Evolutionary conservation across 768 basidiomycete species (phyloP), one percentile per base, ranked within the genome.

Genomic region (Lentinula sp.): DNA sequence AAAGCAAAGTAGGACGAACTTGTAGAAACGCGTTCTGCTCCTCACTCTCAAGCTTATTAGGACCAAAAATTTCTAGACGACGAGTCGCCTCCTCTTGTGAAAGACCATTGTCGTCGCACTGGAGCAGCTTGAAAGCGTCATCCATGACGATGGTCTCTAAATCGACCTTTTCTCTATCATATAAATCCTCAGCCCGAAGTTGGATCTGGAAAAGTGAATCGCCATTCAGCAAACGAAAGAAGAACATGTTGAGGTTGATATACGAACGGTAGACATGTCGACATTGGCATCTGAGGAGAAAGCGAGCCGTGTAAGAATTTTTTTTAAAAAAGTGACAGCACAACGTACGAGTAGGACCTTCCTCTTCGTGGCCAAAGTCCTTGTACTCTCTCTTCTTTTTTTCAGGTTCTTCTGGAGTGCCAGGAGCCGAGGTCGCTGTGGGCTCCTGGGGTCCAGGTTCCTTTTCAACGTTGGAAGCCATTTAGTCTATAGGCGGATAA

Each of bases 91-190:
- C 95, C 35, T 86, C 87, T 9, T 72, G 61, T 15, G 76, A 73
- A 32, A 98, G 83, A 82, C 96, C 96, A 32, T 80, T 79, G 61
- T 93, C 89, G 66, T 84, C 81, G 73, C 93, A 95, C 74, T 98
- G 94, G 55, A 98, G 87, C 55, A 98, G 88, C 63, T 88, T 92
- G 82, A 97, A 94, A 73, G 98, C 95, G 69, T 98, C 96, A 67
- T 94, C 93, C 72, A 98, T 90, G 65, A 93, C 89, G 67, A 98
- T 89, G 21, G 94, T 95, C 80, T 98, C 96, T 62, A 98, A 81
- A 76, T 98, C 96, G 76, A 98, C 96, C 80, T 98, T 98, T 77
- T 98, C 96, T 79, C 96, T 96, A 76, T 97, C 95, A 73, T 97
- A 98, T 54, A 95, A 76, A 73, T 95, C 93, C 74, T 95, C 93